Evolutionary conservation across 768 basidiomycete species (phyloP), one percentile per base, ranked within the genome.

Genomic region (Clathrus columnatus): DNA sequence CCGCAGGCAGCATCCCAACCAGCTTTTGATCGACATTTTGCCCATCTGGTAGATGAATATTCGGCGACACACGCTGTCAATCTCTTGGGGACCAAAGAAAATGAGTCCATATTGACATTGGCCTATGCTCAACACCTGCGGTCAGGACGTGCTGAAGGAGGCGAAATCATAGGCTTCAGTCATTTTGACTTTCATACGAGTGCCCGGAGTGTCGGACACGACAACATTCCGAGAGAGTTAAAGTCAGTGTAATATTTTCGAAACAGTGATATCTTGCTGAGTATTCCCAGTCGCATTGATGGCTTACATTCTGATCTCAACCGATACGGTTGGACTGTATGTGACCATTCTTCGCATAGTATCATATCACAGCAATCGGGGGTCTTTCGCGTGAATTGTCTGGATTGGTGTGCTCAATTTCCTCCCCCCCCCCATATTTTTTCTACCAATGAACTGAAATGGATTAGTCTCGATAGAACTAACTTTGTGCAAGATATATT

Each of bases 401-500:
- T 96, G 50, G 95, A 97, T 66, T 96, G 92, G 94, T 92, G 63
- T 59, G n/a, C n/a, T n/a, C n/a, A n/a, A n/a, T 70, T 67, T 2
- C 28, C 70, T 57, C 7, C 54, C 48, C 26, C 46, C 48, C 50
- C 18, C 10, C 42, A 18, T 21, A 27, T 11, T 53, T 42, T 17
- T 29, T 43, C 43, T 7, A 16, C 1, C 18, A 11, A n/a, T 27
- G 23, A 18, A 43, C 36, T 53, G 30, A 47, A 4, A n/a, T 18
- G 14, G 45, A 42, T 16, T 62, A 96, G 96, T 68, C 73, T 99
- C 60, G 95, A 99, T 64, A 84, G 96, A 36, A 99, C 96, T 4
- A 99, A 99, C 68, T 95, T 97, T 61, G 85, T 96, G 1, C 90
- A 99, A 69, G 95, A 98, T 64, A 91, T 96, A 62, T 74, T 97